Evolutionary conservation across 73 alveolate species (phyloP), one percentile per base, ranked within the genome.

Genomic region (Paramecium biaurelia): DNA sequence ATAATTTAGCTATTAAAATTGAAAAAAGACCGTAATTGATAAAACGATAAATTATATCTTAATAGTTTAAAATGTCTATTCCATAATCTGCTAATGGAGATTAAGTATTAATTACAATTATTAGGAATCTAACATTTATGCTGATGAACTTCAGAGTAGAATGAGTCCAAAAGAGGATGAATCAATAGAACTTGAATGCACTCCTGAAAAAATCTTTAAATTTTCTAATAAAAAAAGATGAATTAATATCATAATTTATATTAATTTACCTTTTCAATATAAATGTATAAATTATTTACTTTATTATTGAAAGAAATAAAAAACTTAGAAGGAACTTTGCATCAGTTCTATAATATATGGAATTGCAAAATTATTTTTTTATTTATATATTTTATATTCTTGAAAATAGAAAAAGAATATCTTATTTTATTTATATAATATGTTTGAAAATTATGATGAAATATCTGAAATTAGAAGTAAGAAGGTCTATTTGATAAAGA

Each of bases 61-160:
- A 34, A 34, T 10, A 74, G 20, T 74, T 74, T 74, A 74, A 74
- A 74, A 74, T 74, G 87, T 74, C 87, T 14, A 41, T 74, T 14
- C 87, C 87, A 34, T 23, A 74, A 41, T 74, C 87, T 34, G 87
- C 87, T n/a, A 74, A 74, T 74, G 87, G 87, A 74, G 87, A 74
- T 41, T 41, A 74, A 35, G 87, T 74, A 74, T 74, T 4, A 23
- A 34, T 20, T 37, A 37, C 2, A 34, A 21, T 41, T 74, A 74
- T 74, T 11, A 74, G 87, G 87, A 74, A 74, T 74, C 87, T 24
- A 74, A 74, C 21, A 74, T 74, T 37, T 37, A 41, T 74, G 67
- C 87, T 37, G 87, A 74, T 74, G 87, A 74, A 18, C 37, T 74
- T 21, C n/a, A 37, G 20, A 74, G 87, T 74, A 74, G 34, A 41